Evolutionary conservation across 306 rosid species (phyloP), one percentile per base, ranked within the genome.

Genomic region (Ochetophila trinervis): DNA sequence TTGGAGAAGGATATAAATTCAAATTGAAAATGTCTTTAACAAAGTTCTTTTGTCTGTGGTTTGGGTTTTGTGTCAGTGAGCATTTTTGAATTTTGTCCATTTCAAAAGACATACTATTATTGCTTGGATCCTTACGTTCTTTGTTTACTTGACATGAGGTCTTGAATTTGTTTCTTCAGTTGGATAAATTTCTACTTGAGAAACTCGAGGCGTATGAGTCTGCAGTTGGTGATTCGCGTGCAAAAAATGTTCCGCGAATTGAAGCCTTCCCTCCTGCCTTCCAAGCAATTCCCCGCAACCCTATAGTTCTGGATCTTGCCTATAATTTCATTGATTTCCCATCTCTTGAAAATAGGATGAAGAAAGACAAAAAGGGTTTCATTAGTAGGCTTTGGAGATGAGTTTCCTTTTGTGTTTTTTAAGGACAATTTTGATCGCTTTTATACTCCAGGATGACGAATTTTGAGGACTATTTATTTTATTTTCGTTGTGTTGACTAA

Each of bases 301-400:
- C 88, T 1, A 80, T 83, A 16, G 85, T 83, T 40, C 78, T 83
- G 36, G 87, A 79, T 65, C 74, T 83, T 40, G 83, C 87, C 57
- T 83, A 62, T 47, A 80, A 83, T 65, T 81, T 67, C 45, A 83
- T 83, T 5, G 87, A 79, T 18, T 83, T 83, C 78, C 85, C 88
- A 40, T 83, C 88, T 36, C 85, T 83, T 36, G 80, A 65, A 47
- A 75, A 68, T 45, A 70, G 88, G 79, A 65, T 83, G 88, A 83
- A 71, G 84, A 83, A 83, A 72, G 88, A 83, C 70, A 74, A 73
- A 56, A 83, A 75, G 76, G 88, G 85, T 53, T 74, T 83, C 56
- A 69, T 83, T 9, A 83, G 82, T 52, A 76, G 85, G 78, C 73
- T 83, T 66, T 83, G 87, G 87, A 56, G 85, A 54, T 76, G 78